Conservation (phyloP, 495 filamentous ascomycete genomes). For the Neurospora sp. region DNA sequence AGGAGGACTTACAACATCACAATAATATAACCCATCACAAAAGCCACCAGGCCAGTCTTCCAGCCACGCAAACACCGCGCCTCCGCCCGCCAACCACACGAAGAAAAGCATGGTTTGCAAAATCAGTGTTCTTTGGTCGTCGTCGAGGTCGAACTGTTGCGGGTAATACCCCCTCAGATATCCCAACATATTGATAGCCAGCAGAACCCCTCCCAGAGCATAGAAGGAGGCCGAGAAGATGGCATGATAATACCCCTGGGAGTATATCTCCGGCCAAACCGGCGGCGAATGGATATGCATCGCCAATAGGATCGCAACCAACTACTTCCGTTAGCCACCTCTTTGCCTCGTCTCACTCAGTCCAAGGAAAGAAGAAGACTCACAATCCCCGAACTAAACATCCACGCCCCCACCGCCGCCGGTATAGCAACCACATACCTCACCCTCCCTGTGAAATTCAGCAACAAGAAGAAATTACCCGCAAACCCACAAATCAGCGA, state of each 20-base stretch:
- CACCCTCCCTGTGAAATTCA: slow-evolving; percentile 66
- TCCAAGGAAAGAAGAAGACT: slow-evolving; percentile 17
- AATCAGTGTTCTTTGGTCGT: slow-evolving; percentile 69
- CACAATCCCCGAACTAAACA: slow-evolving; percentile 55
- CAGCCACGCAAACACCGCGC: slow-evolving; percentile 50
- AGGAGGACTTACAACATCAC: slow-evolving; percentile 40
- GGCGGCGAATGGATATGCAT: slow-evolving; percentile 55
- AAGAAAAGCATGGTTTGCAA: slow-evolving; percentile 68
- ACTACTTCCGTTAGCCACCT: slow-evolving; percentile 23
- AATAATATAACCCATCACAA: slow-evolving; percentile 62
- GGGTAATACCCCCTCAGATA: slow-evolving; percentile 71
- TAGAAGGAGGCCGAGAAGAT: slow-evolving; percentile 61
- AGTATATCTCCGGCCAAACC: slow-evolving; percentile 49
- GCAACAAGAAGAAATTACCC: slow-evolving; percentile 63
- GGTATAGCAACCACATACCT: slow-evolving; percentile 69
- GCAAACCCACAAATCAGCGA: slow-evolving; percentile 56
- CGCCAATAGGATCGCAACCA: slow-evolving; percentile 50
- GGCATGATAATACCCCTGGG: slow-evolving; percentile 70
- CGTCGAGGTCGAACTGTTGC: slow-evolving; percentile 61
- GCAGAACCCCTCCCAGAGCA: slow-evolving; percentile 47
- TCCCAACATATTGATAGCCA: slow-evolving; percentile 72
- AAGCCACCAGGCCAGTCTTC: slow-evolving; percentile 40
- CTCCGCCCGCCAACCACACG: slow-evolving; percentile 59
- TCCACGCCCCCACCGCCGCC: slow-evolving; percentile 58
- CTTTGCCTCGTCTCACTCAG: neutral